phyloP scores from a whole-genome alignment of 306 rosid genomes.

The Begonia peltatifolia region DNA sequence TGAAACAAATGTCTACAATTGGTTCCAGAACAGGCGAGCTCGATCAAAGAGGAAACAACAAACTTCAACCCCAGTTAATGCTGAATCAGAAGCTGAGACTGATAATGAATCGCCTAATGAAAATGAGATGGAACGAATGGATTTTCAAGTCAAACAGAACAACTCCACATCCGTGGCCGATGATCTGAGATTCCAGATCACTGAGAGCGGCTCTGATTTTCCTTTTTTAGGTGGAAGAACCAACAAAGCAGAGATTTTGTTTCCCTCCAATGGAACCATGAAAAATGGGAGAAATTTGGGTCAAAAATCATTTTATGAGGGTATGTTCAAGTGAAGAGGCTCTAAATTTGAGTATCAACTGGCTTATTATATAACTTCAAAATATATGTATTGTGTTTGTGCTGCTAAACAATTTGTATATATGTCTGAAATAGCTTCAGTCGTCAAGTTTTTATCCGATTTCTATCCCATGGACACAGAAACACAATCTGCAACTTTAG shows the following conservation, averaged over 20 bases:
- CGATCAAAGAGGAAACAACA: constrained; percentile 82
- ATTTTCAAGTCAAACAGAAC: constrained; percentile 36
- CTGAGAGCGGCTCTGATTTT: constrained; percentile 48
- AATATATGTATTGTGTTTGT: neutral
- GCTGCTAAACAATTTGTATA: neutral
- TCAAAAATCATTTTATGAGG: constrained; percentile 51
- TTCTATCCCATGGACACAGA: neutral
- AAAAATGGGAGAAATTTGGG: constrained; percentile 28
- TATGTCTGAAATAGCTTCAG: neutral
- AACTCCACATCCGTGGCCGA: constrained; percentile 26
- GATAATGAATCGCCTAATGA: constrained; percentile 83
- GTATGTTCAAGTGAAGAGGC: constrained; percentile 41
- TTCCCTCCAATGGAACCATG: constrained; percentile 36
- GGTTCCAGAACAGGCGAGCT: constrained; percentile 98
- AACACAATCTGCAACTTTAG: neutral
- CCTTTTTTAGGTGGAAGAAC: constrained; percentile 47
- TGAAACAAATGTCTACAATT: constrained; percentile 84
- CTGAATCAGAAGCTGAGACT: constrained; percentile 79
- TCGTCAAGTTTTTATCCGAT: no score
- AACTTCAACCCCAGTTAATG: constrained; percentile 28
- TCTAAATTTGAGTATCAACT: neutral
- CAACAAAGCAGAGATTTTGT: constrained; percentile 35
- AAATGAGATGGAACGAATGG: constrained; percentile 60
- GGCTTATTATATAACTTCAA: neutral
- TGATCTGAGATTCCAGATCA: constrained; percentile 56